Evolutionary conservation across 2,329 filamentous ascomycete species (phyloP), one percentile per base, ranked within the genome.

Genomic region (Fusarium tricinctum): DNA sequence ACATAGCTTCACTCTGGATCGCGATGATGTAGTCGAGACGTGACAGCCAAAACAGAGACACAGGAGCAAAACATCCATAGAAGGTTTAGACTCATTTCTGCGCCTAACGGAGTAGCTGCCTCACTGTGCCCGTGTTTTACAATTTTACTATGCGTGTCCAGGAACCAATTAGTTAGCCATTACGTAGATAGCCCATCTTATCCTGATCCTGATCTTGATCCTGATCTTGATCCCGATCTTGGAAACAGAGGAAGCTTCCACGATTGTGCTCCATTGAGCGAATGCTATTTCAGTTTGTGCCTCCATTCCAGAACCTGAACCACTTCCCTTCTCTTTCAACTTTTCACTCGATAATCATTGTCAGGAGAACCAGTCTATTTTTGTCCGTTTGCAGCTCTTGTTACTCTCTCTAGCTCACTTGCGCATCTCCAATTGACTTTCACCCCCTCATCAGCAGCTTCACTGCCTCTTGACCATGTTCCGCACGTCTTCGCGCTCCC

Each of bases 381-480:
- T 44, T 12, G 40, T 15, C 64, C 48, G n/a, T 9, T 32, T 50
- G 22, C 32, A 49, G 35, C 43, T 33, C 35, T 38, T n/a, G 17
- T 23, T 48, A 17, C 33, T 22, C 10, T n/a, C 19, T 45, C 42
- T 23, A 44, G 30, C 51, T n/a, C 39, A 15, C 22, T 39, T 45
- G 43, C 47, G 40, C 66, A 55, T 48, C 23, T 35, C 14, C 28
- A 43, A 63, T 56, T 61, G 30, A 61, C 47, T 38, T 61, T 38
- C 23, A 33, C 32, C 22, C 59, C 38, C 40, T 17, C 43, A 55
- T 28, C 35, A 19, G 15, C 26, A 50, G n/a, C 39, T 32, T 40
- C 15, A 19, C n/a, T 48, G n/a, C 15, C 30, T 33, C 19, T 50
- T 57, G 45, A 50, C 26, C 65, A 79, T 79, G 77, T 74, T 79